Base-by-base conservation (phyloP, 139 green algal genomes). In the Closterium sp. region DNA sequence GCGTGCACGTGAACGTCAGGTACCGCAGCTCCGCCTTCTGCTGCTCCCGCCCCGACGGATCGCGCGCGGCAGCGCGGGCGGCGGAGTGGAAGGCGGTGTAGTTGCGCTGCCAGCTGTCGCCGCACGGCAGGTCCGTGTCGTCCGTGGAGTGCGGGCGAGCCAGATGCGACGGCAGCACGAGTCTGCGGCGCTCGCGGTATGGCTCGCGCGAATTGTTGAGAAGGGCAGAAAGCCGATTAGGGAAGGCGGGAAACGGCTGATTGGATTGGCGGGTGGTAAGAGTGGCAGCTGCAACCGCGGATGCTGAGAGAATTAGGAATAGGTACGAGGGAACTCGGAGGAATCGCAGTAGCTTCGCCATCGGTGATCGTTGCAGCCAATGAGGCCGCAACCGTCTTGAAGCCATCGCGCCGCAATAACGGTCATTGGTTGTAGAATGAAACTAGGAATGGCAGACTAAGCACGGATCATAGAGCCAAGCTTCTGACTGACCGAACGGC, bases 1-100 rank as follows among this genome's bases (percentile, higher is more conserved):
- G 83, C n/a, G 30, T 33, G 83, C 83, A 86, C 83, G 83, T 86
- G 83, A 86, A 86, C 83, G 83, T 86, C 30, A 86, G 30, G 83
- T 86, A 86, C 30, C 83, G 83, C 83, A 32, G 28, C 83, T 86
- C 83, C 30, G 83, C 83, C 83, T 76, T 76, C 55, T 76, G 16
- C 55, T 76, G 55, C 55, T 16, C 55, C 12, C 55, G 55, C 55
- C 16, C 55, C 1, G 55, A 76, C 4, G 55, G 55, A 76, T 76
- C 55, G 55, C 55, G 55, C 55, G 55, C 55, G 7, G 55, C 55
- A 76, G 83, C 83, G 83, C 30, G 83, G n/a, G 83, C 30, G 83
- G 83, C 30, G 30, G 83, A 25, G 83, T 86, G 83, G 83, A 86
- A 34, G n/a, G 83, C 83, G n/a, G n/a, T 86, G 83, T 34, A 86